A percentile compares a stretch with the other conserved stretches of the same genome.
Conservation (phyloP, 768 basidiomycete genomes). For the Russula ochroleuca region DNA sequence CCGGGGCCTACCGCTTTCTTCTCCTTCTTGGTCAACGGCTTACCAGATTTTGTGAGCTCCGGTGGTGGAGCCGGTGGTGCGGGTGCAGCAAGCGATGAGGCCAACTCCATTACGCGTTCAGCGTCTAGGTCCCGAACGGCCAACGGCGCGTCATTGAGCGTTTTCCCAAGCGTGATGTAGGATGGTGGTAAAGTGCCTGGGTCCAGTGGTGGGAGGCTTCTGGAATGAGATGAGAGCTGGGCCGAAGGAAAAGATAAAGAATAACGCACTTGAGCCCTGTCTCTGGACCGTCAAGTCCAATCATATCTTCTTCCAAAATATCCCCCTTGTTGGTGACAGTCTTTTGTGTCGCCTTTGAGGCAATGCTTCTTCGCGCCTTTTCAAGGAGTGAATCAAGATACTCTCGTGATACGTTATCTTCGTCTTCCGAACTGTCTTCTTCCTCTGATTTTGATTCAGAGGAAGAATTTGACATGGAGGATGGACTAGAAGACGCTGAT, state of each 20-base stretch:
- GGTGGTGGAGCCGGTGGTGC: constrained; percentile 60
- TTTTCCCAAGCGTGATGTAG: constrained; percentile 55
- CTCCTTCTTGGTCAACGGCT: constrained; percentile 66
- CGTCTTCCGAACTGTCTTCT: constrained; percentile 26
- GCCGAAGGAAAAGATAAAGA: constrained; percentile 9
- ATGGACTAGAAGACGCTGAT: constrained; percentile 16
- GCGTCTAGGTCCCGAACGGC: constrained; percentile 59
- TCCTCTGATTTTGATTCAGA: constrained; percentile 34
- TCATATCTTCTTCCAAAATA: constrained; percentile 49
- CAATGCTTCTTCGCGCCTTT: constrained; percentile 51
- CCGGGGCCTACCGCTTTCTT: constrained; percentile 56
- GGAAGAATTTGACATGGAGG: constrained; percentile 3
- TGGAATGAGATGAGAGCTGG: constrained; percentile 29
- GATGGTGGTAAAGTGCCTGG: constrained; percentile 59
- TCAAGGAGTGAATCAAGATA: constrained; percentile 61
- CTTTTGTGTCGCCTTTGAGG: constrained; percentile 26
- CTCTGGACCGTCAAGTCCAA: constrained; percentile 41
- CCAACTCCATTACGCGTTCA: constrained; percentile 47
- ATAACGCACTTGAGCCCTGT: constrained; percentile 37
- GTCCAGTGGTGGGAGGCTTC: constrained; percentile 59
- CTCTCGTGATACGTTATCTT: constrained; percentile 51
- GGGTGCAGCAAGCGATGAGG: constrained; percentile 48
- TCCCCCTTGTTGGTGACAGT: background rate
- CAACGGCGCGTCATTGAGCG: constrained; percentile 42
- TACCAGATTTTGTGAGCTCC: constrained; percentile 56